These are phyloP conservation scores for Microdochium bolleyi DNA, from an alignment of 2,329 filamentous ascomycete species.

Conservation along the genomic window DNA sequence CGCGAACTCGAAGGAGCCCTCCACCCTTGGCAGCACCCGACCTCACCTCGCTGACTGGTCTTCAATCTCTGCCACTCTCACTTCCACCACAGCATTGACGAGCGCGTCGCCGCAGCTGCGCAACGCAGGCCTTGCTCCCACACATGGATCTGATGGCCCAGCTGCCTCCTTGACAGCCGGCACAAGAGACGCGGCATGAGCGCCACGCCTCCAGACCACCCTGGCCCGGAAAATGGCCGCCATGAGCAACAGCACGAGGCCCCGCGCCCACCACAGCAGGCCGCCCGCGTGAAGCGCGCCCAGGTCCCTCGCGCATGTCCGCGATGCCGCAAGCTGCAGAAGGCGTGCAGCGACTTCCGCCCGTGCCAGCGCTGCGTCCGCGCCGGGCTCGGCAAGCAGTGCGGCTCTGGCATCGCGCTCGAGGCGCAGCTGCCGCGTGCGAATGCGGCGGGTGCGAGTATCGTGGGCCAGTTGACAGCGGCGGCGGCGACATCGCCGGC, in stretches of 20 bases:
- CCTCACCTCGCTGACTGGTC: too few species aligned
- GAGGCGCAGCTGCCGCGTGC: slow-evolving; percentile 2
- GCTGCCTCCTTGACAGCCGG: not conserved
- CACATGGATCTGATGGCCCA: not conserved
- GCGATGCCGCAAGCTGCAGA: slow-evolving; percentile 31
- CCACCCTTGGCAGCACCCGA: too few species aligned
- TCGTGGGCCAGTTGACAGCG: not conserved
- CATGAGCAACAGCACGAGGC: not conserved
- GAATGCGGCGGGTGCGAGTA: not conserved
- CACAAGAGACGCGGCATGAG: not conserved
- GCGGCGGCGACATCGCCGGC: not conserved
- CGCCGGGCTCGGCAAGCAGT: slow-evolving; percentile 31
- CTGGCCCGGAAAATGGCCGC: not conserved
- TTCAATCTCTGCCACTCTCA: not conserved
- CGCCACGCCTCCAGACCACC: not conserved
- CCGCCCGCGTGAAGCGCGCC: slow-evolving; percentile 20
- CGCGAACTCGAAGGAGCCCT: too few species aligned
- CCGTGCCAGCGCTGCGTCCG: slow-evolving; percentile 33
- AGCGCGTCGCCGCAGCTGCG: not conserved
- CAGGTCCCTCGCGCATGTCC: slow-evolving; percentile 35
- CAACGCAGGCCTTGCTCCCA: not conserved
- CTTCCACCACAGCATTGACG: not conserved
- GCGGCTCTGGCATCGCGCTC: slow-evolving; percentile 11
- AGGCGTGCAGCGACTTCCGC: slow-evolving; percentile 34
- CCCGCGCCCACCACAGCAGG: not conserved